Percentiles rank a stretch among this genome's conserved stretches.
Evolutionary conservation across 2,329 filamentous ascomycete genomes (phyloP).

Genomic region (Cordyceps tenuipes): DNA sequence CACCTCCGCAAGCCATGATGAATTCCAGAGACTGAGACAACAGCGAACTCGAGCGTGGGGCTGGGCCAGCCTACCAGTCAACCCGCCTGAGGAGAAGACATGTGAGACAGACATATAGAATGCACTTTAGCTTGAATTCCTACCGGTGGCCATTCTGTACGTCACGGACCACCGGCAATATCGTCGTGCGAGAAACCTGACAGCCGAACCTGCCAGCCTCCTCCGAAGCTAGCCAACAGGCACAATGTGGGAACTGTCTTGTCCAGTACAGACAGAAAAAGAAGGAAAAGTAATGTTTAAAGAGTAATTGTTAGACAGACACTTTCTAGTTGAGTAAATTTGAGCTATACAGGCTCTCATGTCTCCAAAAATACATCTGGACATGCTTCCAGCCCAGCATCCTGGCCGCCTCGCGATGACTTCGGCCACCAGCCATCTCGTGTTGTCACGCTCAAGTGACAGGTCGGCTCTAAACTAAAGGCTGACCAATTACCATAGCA

Average conservation of each 20-base stretch:
- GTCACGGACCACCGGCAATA: not conserved
- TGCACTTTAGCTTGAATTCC: not conserved
- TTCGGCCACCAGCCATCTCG: too few relatives aligned
- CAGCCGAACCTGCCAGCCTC: not conserved
- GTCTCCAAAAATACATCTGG: not conserved
- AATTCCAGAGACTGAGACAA: conserved; percentile 8
- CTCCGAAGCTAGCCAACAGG: not conserved
- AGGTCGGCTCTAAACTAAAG: not conserved
- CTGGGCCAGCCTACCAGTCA: not conserved
- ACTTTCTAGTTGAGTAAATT: not conserved
- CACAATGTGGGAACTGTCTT: not conserved
- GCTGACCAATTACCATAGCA: not conserved
- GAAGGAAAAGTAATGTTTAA: not conserved
- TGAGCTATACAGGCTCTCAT: not conserved
- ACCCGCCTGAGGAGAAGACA: not conserved
- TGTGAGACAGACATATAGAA: not conserved
- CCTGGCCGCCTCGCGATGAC: not conserved
- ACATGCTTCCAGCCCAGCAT: not conserved
- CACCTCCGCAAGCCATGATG: not conserved
- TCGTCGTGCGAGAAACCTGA: not conserved
- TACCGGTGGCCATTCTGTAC: not conserved
- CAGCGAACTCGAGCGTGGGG: not conserved
- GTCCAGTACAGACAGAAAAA: not conserved
- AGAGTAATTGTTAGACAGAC: not conserved
- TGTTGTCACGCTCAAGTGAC: not conserved